Conservation (phyloP, 2,329 filamentous ascomycete species). For the Bipolaris zeicola region DNA sequence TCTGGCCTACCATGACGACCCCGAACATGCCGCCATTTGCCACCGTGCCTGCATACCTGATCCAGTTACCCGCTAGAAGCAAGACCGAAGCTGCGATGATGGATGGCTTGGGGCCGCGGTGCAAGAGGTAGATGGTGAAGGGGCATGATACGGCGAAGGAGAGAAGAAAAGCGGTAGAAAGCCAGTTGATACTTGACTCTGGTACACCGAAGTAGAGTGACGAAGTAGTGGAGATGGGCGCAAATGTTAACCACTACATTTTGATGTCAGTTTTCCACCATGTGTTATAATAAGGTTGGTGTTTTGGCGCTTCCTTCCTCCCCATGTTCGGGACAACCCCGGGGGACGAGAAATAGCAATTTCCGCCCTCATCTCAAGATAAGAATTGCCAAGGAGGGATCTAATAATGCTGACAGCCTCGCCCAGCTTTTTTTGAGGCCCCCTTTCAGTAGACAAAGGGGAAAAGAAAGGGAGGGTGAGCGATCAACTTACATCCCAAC, state of each 20-base stretch:
- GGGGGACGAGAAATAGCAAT: no score
- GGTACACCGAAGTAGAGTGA: conserved; percentile 76
- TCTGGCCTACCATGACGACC: conserved; percentile 86
- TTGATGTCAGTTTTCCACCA: background rate
- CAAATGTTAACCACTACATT: conserved; percentile 85
- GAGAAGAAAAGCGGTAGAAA: conserved; percentile 86
- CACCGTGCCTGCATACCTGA: conserved; percentile 76
- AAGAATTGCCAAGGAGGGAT: no score
- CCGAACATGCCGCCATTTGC: conserved; percentile 68
- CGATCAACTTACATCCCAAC: conserved; percentile 80
- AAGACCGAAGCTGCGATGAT: conserved; percentile 76
- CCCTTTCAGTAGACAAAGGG: background rate
- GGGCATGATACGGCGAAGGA: conserved; percentile 78
- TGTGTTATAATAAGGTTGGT: background rate
- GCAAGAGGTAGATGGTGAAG: conserved; percentile 72
- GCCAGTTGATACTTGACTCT: conserved; percentile 86
- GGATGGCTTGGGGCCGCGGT: conserved; percentile 77
- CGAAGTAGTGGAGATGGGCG: conserved; percentile 76
- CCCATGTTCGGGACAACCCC: no score
- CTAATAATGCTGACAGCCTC: background rate
- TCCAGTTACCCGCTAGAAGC: conserved; percentile 85
- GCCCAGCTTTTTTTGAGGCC: background rate
- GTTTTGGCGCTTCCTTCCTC: background rate
- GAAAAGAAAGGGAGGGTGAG: conserved; percentile 1
- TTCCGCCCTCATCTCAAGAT: no score